A percentile compares a stretch with the other conserved stretches of the same genome.
Conservation (phyloP, 345 rosid species). For the Cardamine occulta region DNA sequence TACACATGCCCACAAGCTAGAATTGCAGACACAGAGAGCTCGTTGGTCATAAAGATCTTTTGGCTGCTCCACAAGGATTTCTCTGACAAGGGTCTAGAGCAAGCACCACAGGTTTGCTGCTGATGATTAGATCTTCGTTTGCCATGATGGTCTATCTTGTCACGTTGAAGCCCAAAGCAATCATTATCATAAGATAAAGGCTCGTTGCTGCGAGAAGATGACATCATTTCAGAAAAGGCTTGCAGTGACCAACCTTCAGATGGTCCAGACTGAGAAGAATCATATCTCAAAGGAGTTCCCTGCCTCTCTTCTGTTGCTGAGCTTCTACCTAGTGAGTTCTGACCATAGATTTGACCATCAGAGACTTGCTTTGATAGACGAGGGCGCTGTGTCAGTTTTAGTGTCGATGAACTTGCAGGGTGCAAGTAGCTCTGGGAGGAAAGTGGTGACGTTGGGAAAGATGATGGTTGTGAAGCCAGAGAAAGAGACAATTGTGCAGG, state of each 20-base stretch:
- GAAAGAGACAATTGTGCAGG: slow-evolving; percentile 63
- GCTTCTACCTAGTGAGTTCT: slow-evolving; percentile 29
- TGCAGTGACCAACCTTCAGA: slow-evolving; percentile 88
- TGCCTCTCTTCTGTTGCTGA: slow-evolving; percentile 37
- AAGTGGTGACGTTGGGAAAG: slow-evolving; percentile 54
- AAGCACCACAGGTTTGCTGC: slow-evolving; percentile 86
- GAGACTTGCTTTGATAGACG: slow-evolving; percentile 57
- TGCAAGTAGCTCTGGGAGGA: slow-evolving; percentile 57
- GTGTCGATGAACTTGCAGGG: slow-evolving; percentile 51
- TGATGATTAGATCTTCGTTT: slow-evolving; percentile 52
- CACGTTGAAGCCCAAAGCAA: slow-evolving; percentile 53
- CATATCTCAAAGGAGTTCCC: slow-evolving; percentile 58
- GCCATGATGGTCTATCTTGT: slow-evolving; percentile 53
- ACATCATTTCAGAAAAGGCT: slow-evolving; percentile 82
- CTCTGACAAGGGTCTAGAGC: slow-evolving; percentile 78
- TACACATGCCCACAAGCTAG: slow-evolving; percentile 93
- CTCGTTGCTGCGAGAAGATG: slow-evolving; percentile 60
- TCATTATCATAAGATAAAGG: slow-evolving; percentile 69
- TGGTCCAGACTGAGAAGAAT: slow-evolving; percentile 64
- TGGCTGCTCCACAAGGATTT: slow-evolving; percentile 79
- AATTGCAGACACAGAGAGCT: slow-evolving; percentile 73
- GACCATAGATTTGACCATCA: slow-evolving; percentile 37
- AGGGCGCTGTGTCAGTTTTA: slow-evolving; percentile 46
- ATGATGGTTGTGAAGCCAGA: slow-evolving; percentile 67
- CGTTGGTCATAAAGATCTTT: slow-evolving; percentile 66